A percentile compares a stretch with the other conserved stretches of the same genome.
These are phyloP conservation scores for Meredithiella fracta DNA, from an alignment of 2,329 filamentous ascomycete genomes.

Conservation along the genomic window DNA sequence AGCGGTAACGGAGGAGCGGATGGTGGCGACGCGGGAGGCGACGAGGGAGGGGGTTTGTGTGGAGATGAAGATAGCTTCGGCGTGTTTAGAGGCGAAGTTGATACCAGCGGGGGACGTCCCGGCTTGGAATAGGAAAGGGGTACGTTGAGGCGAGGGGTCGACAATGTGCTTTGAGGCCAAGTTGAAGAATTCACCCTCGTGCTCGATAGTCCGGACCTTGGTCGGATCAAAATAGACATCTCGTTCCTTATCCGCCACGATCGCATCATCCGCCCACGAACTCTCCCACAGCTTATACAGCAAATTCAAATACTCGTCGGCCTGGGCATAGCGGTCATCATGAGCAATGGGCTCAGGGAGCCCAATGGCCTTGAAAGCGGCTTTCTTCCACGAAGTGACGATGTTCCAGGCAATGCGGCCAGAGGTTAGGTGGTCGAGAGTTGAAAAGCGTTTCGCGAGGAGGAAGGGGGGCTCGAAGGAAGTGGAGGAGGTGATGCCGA, in stretches of 20 bases:
- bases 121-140: conserved; percentile 41
- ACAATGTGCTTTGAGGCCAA: conserved; percentile 30
- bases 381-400: conserved; percentile 41
- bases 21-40: conserved; percentile 33
- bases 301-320: conserved; percentile 44
- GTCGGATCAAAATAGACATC: conserved; percentile 42
- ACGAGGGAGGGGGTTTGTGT: conserved; percentile 34
- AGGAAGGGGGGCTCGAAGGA: conserved; percentile 47
- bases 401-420: conserved; percentile 52
- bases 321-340: conserved; percentile 43
- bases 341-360: conserved; percentile 41
- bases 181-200: conserved; percentile 39
- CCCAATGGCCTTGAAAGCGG: conserved; percentile 46
- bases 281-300: conserved; percentile 46
- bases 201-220: conserved; percentile 43
- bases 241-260: conserved; percentile 33
- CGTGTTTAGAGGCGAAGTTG: conserved; percentile 39
- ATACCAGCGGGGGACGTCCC: conserved; percentile 42
- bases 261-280: conserved; percentile 41
- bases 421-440: conserved; percentile 43
- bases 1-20: conserved; percentile 32
- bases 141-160: conserved; percentile 39
- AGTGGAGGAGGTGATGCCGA: conserved; percentile 46
- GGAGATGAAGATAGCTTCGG: conserved; percentile 44
- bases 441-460: conserved; percentile 45